Conservation (phyloP, 345 rosid species). For the Camelina hispida region DNA sequence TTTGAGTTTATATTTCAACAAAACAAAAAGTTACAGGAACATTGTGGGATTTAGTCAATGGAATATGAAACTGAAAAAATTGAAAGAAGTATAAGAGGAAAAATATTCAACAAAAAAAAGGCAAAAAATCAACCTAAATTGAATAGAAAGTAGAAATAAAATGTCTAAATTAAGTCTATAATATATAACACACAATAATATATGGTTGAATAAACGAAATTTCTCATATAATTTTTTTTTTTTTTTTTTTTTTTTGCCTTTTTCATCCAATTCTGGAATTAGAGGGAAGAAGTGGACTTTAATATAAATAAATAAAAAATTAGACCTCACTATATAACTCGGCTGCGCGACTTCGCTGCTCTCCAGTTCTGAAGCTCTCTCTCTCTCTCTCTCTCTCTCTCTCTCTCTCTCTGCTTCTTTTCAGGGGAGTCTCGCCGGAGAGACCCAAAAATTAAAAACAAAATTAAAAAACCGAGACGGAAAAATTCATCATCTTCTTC, state of each 20-base stretch:
- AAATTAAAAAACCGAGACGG: slow-evolving; percentile 11
- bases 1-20: not conserved
- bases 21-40: no score
- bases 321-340: slow-evolving; percentile 7
- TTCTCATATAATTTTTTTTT: no score
- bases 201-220: no score
- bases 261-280: not conserved
- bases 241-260: no score
- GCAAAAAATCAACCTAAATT: not conserved
- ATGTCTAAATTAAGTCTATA: not conserved
- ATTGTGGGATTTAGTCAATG: not conserved
- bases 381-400: slow-evolving; percentile 39
- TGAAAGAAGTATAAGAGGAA: not conserved
- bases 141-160: not conserved
- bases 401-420: slow-evolving; percentile 32
- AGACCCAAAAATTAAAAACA: slow-evolving; percentile 9
- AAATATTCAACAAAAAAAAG: not conserved
- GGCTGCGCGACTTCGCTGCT: not conserved
- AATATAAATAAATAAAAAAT: not conserved
- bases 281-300: not conserved
- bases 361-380: slow-evolving; percentile 17
- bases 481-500: slow-evolving; percentile 20
- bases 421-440: slow-evolving; percentile 27
- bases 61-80: not conserved
- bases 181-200: not conserved